phyloP scores from a whole-genome alignment of 208 protist species.

The Trichomonas gallinae region DNA sequence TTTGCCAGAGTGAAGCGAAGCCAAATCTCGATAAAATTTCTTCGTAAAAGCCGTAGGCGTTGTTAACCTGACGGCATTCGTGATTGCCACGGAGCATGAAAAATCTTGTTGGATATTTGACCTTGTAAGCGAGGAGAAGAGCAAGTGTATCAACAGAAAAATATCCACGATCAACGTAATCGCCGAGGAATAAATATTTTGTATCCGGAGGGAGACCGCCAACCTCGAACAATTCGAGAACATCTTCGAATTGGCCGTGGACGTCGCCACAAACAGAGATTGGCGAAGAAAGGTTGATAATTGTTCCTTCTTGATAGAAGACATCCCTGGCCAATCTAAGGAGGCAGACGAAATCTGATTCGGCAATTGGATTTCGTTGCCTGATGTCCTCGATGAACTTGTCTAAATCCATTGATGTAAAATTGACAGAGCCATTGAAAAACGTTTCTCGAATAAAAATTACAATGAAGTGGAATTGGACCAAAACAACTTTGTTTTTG shows the following conservation, averaged over 20 bases:
- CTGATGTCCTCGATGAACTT: not conserved
- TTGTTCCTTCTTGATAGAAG: not conserved
- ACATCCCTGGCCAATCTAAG: not conserved
- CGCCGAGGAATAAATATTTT: constrained; percentile 87
- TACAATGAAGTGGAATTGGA: not conserved
- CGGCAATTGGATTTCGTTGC: not conserved
- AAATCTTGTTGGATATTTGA: constrained; percentile 35
- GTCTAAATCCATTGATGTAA: constrained; percentile 1
- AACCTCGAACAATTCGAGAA: constrained; percentile 70
- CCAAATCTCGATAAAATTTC: constrained; percentile 32
- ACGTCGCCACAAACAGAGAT: constrained; percentile 5
- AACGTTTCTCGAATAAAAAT: not conserved
- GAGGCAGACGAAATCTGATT: not conserved
- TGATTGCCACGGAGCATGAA: constrained; percentile 41
- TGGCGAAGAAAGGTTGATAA: not conserved
- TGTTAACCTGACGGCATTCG: constrained; percentile 35
- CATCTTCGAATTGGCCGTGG: constrained; percentile 30
- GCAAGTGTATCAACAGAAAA: constrained; percentile 35
- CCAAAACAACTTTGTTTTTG: no score
- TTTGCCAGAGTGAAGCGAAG: constrained; percentile 25
- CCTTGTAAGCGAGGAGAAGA: constrained; percentile 29
- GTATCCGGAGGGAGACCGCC: constrained; percentile 67
- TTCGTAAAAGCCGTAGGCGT: constrained; percentile 35
- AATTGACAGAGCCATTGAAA: not conserved
- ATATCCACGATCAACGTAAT: constrained; percentile 41